Percentiles rank a stretch among this genome's conserved stretches.
These are phyloP conservation scores for Podila epigama DNA, from an alignment of 192 early-diverging fungal species.

Conservation along the genomic window DNA sequence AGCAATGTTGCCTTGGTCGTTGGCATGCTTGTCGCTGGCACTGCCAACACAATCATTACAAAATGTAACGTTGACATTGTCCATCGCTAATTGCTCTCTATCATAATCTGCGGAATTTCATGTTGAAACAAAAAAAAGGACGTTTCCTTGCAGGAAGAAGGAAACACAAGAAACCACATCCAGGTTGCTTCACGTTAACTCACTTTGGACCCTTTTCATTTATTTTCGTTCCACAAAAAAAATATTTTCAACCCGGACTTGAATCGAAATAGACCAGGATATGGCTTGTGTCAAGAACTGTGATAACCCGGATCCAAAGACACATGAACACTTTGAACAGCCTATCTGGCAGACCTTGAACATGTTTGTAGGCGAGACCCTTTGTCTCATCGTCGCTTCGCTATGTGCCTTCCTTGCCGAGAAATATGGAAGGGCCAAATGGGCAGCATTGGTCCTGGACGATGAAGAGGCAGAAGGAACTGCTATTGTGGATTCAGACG, in stretches of 20 bases:
- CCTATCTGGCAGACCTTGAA: slow-evolving; percentile 98
- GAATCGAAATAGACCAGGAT: slow-evolving; percentile 83
- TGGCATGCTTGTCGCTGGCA: slow-evolving; percentile 82
- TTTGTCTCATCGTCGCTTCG: slow-evolving; percentile 78
- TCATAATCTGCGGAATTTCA: too few species aligned
- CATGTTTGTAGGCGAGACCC: slow-evolving; percentile 95
- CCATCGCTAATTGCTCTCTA: not conserved
- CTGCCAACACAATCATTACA: slow-evolving; percentile 46
- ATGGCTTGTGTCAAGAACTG: slow-evolving; percentile 93
- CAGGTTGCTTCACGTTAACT: too few species aligned
- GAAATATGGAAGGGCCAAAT: slow-evolving; percentile 31
- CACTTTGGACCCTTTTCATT: too few species aligned
- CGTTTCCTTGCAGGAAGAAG: too few species aligned
- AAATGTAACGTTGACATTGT: slow-evolving; percentile 13
- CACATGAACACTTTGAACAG: slow-evolving; percentile 88
- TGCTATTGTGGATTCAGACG: slow-evolving; percentile 49
- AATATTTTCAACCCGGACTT: slow-evolving; percentile 76
- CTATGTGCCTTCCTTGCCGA: slow-evolving; percentile 41
- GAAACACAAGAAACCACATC: too few species aligned
- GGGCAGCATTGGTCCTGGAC: slow-evolving; percentile 24
- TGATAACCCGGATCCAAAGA: slow-evolving; percentile 71
- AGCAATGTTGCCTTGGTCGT: slow-evolving; percentile 58
- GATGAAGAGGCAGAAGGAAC: slow-evolving; percentile 18
- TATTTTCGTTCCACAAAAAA: slow-evolving; percentile 11
- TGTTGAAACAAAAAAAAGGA: too few species aligned